Conservation (phyloP, 2,329 filamentous ascomycete species). For the Apiospora saccharicola region DNA sequence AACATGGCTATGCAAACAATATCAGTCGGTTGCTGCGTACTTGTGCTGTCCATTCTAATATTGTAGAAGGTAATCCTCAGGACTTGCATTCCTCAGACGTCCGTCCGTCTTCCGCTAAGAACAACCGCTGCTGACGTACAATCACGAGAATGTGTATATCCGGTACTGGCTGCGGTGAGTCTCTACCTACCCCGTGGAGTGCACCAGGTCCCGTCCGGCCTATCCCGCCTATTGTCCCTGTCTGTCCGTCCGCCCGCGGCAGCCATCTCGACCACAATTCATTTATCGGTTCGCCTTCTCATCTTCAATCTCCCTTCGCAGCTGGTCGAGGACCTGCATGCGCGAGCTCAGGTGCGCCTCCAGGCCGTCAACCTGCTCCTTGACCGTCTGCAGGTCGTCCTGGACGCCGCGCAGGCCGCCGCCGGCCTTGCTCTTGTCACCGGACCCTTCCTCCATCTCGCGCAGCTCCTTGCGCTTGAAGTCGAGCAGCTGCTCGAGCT, state of each 20-base stretch:
- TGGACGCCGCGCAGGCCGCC: slow-evolving; percentile 77
- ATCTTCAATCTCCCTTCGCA: slow-evolving; percentile 85
- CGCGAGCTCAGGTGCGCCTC: slow-evolving; percentile 82
- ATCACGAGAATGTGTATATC: not conserved
- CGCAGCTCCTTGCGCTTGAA: slow-evolving; percentile 86
- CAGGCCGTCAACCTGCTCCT: slow-evolving; percentile 91
- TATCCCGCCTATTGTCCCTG: not conserved
- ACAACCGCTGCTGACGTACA: not conserved
- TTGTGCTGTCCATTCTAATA: not conserved
- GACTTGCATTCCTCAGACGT: not conserved
- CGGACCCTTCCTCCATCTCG: slow-evolving; percentile 76
- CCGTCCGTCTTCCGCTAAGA: not conserved
- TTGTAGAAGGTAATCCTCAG: not conserved
- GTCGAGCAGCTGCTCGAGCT: slow-evolving; percentile 91
- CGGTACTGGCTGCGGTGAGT: not conserved
- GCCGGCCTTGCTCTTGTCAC: slow-evolving; percentile 69
- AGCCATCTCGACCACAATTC: not conserved
- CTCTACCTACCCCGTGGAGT: not conserved
- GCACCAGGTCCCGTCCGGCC: not conserved
- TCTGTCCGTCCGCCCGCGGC: not conserved
- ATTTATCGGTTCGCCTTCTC: slow-evolving; percentile 70
- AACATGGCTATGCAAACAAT: not conserved
- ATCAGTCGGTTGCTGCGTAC: not conserved
- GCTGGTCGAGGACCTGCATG: slow-evolving; percentile 76
- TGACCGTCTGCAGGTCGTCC: slow-evolving; percentile 89